Percentiles rank a stretch among this genome's conserved stretches.
These are phyloP conservation scores for Rhizomucor pusillus DNA, from an alignment of 371 early-diverging fungal species.

Conservation along the genomic window DNA sequence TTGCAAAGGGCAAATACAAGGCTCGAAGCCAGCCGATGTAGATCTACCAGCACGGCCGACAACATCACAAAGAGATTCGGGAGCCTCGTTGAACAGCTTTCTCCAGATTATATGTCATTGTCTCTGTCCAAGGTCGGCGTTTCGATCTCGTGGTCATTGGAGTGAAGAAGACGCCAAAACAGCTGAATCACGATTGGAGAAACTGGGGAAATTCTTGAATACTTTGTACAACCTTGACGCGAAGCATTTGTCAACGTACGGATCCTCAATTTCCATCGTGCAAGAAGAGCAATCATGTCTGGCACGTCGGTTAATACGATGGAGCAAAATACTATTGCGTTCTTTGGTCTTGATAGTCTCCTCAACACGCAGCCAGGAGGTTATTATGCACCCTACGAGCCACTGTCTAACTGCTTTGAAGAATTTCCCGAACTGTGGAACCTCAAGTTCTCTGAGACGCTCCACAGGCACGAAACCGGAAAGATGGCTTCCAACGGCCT, in stretches of 20 bases:
- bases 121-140: no score
- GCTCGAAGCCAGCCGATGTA: no score
- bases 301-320: no score
- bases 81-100: no score
- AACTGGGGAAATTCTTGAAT: not conserved
- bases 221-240: not conserved
- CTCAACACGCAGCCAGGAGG: constrained; percentile 4
- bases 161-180: no score
- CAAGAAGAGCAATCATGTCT: no score
- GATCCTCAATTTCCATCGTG: not conserved
- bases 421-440: not conserved
- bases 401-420: not conserved
- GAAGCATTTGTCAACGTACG: not conserved
- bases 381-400: not conserved
- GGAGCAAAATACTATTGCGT: constrained; percentile 3
- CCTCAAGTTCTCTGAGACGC: not conserved
- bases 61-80: no score
- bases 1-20: no score
- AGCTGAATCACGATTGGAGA: no score
- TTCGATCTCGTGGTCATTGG: no score
- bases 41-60: no score
- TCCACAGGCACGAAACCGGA: not conserved
- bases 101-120: no score
- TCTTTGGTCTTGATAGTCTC: not conserved
- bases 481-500: not conserved